phyloP scores from a whole-genome alignment of 2,329 filamentous ascomycete species.

The Trichoderma cornu-damae region DNA sequence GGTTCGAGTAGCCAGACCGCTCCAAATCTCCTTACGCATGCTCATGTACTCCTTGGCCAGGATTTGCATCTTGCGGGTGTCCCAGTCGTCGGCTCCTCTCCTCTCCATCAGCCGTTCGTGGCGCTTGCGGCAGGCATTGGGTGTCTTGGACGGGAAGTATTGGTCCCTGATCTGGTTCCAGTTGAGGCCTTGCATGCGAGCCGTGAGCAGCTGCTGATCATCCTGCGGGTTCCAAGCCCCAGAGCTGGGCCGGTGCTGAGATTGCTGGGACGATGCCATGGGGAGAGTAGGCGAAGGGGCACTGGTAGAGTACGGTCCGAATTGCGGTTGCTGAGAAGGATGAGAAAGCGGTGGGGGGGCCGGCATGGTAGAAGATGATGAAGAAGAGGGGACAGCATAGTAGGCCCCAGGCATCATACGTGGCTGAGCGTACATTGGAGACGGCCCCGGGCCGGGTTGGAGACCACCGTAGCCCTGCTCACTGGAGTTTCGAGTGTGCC shows the following conservation, averaged over 20 bases:
- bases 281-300: conserved; percentile 31
- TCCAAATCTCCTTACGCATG: conserved; percentile 78
- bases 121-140: conserved; percentile 83
- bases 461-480: conserved; percentile 33
- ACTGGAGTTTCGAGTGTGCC: conserved; percentile 40
- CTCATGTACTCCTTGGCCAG: conserved; percentile 75
- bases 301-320: conserved; percentile 37
- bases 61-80: conserved; percentile 66
- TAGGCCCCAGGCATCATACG: conserved; percentile 36
- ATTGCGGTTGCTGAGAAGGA: conserved; percentile 24
- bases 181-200: conserved; percentile 70
- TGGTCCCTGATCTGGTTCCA: conserved; percentile 75
- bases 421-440: conserved; percentile 39
- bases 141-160: conserved; percentile 71
- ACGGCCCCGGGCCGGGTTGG: conserved; percentile 38
- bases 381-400: conserved; percentile 33
- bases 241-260: conserved; percentile 53
- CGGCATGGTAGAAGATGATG: conserved; percentile 13
- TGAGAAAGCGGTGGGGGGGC: conserved; percentile 12
- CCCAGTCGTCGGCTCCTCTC: conserved; percentile 70
- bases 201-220: conserved; percentile 66
- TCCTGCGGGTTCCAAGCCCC: conserved; percentile 69
- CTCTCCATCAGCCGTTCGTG: conserved; percentile 80
- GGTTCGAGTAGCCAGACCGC: conserved; percentile 61
- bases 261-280: conserved; percentile 41